These are phyloP conservation scores for Aphanomyces euteiches DNA, from an alignment of 352 stramenopile species.

Conservation along the genomic window DNA sequence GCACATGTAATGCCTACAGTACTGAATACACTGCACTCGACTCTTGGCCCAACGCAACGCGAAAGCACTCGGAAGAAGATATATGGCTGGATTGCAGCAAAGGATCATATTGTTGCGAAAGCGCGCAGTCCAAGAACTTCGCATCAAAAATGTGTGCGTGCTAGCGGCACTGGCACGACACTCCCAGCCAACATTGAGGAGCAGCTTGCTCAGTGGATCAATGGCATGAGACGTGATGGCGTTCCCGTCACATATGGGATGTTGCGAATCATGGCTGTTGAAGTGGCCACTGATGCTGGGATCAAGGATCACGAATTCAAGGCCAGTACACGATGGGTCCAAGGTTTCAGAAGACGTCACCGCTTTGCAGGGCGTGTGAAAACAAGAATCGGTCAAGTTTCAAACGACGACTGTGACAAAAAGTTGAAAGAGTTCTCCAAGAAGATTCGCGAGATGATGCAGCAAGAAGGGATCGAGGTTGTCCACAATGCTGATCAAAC, in stretches of 20 bases:
- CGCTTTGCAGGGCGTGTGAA: slow-evolving; percentile 21
- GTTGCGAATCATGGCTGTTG: too few species aligned
- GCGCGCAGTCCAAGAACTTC: too few species aligned
- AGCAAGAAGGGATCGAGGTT: slow-evolving; percentile 2
- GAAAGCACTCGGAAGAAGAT: too few species aligned
- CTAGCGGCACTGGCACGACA: too few species aligned
- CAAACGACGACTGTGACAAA: neutral
- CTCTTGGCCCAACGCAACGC: too few species aligned
- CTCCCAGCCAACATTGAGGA: too few species aligned
- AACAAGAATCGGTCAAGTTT: slow-evolving; percentile 29
- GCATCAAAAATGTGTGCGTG: too few species aligned
- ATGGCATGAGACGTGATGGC: too few species aligned
- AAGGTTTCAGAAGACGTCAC: neutral
- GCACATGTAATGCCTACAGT: neutral
- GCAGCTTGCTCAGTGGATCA: too few species aligned
- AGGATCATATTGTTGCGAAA: too few species aligned
- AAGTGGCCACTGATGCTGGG: neutral
- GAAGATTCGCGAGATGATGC: neutral
- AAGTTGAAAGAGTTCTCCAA: neutral
- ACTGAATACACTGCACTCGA: neutral
- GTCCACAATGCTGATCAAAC: slow-evolving; percentile 31
- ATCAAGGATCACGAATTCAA: slow-evolving; percentile 1
- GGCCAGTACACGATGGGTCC: neutral
- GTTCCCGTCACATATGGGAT: too few species aligned
- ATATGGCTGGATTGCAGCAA: too few species aligned